Percentiles rank a stretch among this genome's conserved stretches.
Evolutionary conservation across 169 alveolate species (phyloP).

Genomic region (Eimeria acervulina): DNA sequence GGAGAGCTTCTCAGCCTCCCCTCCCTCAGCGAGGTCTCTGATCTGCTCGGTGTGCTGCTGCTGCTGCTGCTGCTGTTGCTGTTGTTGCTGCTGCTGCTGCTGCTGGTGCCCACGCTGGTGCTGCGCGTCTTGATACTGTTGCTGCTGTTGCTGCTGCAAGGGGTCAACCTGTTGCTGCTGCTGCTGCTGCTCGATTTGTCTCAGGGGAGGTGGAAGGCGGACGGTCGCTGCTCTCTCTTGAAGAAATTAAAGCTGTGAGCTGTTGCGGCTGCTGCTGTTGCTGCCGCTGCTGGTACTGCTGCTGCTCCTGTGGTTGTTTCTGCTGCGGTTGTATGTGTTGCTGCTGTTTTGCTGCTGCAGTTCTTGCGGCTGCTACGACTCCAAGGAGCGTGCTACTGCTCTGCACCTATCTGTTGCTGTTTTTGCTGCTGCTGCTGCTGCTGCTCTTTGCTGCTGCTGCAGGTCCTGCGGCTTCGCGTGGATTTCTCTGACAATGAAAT

Average conservation of each 20-base stretch:
- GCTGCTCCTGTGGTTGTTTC: not conserved
- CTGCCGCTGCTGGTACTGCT: not conserved
- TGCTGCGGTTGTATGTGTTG: too few relatives aligned
- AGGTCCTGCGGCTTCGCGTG: constrained; percentile 30
- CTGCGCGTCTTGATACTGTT: not conserved
- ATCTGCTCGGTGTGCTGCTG: constrained; percentile 13
- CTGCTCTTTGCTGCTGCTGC: constrained; percentile 29
- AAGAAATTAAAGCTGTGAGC: constrained; percentile 21
- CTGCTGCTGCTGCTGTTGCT: constrained; percentile 29
- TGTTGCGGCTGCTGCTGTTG: too few relatives aligned
- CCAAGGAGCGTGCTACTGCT: not conserved
- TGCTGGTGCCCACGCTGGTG: not conserved
- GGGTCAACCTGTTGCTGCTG: not conserved
- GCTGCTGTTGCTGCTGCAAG: not conserved
- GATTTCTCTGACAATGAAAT: not conserved
- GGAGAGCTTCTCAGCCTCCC: constrained; percentile 50
- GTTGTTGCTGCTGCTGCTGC: not conserved
- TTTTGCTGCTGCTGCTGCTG: not conserved
- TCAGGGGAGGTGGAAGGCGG: constrained; percentile 30
- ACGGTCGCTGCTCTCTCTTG: not conserved
- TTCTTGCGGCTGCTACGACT: not conserved
- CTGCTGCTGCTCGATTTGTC: too few relatives aligned
- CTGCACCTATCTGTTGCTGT: too few relatives aligned
- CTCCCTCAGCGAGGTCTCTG: constrained; percentile 32
- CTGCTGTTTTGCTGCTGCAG: not conserved